Conservation (phyloP, 164 flowering plant species). For the Hamamelis virginiana region DNA sequence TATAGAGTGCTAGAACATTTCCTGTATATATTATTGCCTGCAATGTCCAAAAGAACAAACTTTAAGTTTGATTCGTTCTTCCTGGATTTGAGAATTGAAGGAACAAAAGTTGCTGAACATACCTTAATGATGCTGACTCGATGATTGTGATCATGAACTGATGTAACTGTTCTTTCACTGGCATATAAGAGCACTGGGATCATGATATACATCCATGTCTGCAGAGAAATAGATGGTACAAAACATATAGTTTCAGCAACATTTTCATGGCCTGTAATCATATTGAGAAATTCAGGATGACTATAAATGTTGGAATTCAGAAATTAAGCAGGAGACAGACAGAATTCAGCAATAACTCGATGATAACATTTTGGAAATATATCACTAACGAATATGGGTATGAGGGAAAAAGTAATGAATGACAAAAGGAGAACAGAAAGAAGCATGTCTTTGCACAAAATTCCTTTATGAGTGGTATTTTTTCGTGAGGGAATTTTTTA, state of each 20-base stretch:
- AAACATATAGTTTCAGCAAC: background rate
- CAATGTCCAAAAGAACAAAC: constrained; percentile 11
- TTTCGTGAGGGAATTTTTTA: too few species aligned
- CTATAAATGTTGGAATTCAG: too few species aligned
- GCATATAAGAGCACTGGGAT: constrained; percentile 62
- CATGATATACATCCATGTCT: constrained; percentile 95
- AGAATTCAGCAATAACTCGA: too few species aligned
- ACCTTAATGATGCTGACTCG: constrained; percentile 69
- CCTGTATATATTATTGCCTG: constrained; percentile 84
- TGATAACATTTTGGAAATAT: too few species aligned
- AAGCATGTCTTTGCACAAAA: too few species aligned
- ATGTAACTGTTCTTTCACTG: constrained; percentile 51
- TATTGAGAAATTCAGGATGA: too few species aligned
- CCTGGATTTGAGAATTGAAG: background rate
- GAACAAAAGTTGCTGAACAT: background rate
- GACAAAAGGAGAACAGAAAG: too few species aligned
- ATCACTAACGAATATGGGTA: too few species aligned
- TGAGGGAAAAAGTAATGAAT: too few species aligned
- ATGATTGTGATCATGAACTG: constrained; percentile 37
- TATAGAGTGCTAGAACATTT: constrained; percentile 79
- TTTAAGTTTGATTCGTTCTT: constrained; percentile 10
- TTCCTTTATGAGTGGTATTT: too few species aligned
- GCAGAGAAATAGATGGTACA: constrained; percentile 16
- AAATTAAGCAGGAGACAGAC: too few species aligned
- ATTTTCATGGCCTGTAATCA: background rate